Percentiles rank a stretch among this genome's conserved stretches.
Evolutionary conservation across 371 early-diverging fungal genomes (phyloP).

Genomic region (Apophysomyces ossiformis): DNA sequence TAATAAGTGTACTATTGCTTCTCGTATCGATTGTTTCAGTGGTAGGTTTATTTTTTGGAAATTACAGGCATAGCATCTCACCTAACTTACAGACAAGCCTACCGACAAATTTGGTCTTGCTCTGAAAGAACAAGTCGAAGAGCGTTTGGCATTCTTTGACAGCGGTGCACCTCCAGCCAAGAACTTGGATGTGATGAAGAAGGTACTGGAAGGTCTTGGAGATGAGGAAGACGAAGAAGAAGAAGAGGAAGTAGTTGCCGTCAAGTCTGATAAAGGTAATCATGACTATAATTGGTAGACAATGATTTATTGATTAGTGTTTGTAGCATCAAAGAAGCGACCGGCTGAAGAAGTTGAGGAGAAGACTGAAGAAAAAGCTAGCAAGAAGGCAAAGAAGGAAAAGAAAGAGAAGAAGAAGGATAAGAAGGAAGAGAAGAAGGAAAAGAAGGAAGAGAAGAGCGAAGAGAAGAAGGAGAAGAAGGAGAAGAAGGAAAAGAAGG

Average conservation of each 20-base stretch:
- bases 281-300: slow-evolving; percentile 12
- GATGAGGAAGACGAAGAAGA: slow-evolving; percentile 51
- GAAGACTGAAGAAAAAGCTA: slow-evolving; percentile 28
- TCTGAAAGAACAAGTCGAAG: slow-evolving; percentile 95
- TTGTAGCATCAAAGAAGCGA: slow-evolving; percentile 33
- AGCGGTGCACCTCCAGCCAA: slow-evolving; percentile 85
- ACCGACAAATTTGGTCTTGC: slow-evolving; percentile 95
- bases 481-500: slow-evolving; percentile 30
- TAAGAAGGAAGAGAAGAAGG: slow-evolving; percentile 52
- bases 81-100: slow-evolving; percentile 56
- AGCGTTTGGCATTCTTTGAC: slow-evolving; percentile 94
- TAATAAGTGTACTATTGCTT: slow-evolving; percentile 98
- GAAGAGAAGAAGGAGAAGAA: slow-evolving; percentile 62
- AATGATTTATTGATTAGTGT: neutral
- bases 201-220: slow-evolving; percentile 78
- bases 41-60: slow-evolving; percentile 22
- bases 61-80: neutral
- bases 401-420: slow-evolving; percentile 59
- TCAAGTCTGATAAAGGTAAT: slow-evolving; percentile 13
- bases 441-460: slow-evolving; percentile 64
- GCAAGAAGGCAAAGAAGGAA: slow-evolving; percentile 50
- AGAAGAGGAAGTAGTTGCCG: slow-evolving; percentile 23
- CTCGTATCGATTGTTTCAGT: slow-evolving; percentile 97
- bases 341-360: slow-evolving; percentile 37
- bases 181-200: slow-evolving; percentile 95